Conservation (phyloP, 169 alveolate genomes). For the Plasmodium falciparum region DNA sequence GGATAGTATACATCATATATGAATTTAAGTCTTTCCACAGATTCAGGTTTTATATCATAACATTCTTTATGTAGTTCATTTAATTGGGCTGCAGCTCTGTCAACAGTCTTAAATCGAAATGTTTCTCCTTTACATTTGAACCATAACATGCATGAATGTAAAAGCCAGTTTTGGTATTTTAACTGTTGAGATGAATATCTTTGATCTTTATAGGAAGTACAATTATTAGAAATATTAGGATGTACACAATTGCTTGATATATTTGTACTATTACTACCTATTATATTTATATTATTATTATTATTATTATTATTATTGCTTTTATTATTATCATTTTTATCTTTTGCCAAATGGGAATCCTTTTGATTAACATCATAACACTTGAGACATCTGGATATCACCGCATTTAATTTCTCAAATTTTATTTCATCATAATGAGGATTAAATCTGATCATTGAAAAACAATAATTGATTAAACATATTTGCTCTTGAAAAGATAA, state of each 20-base stretch:
- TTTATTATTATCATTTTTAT: slow-evolving; percentile 7
- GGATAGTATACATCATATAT: slow-evolving; percentile 83
- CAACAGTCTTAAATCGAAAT: slow-evolving; percentile 80
- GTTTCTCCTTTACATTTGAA: slow-evolving; percentile 83
- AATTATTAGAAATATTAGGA: too few species aligned
- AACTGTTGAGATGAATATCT: slow-evolving; percentile 16
- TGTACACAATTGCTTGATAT: too few species aligned
- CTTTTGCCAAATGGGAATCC: neutral
- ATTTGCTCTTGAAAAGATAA: slow-evolving; percentile 80
- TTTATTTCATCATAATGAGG: slow-evolving; percentile 83
- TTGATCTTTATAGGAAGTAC: too few species aligned
- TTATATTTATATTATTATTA: too few species aligned
- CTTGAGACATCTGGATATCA: slow-evolving; percentile 79
- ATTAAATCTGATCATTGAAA: slow-evolving; percentile 69
- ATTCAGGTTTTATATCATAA: slow-evolving; percentile 54
- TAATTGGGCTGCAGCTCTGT: slow-evolving; percentile 84
- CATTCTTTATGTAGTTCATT: slow-evolving; percentile 79
- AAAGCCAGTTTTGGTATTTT: slow-evolving; percentile 77
- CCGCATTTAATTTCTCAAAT: slow-evolving; percentile 82
- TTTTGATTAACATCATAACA: slow-evolving; percentile 45
- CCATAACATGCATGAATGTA: slow-evolving; percentile 83
- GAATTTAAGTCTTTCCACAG: slow-evolving; percentile 77
- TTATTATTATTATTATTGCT: too few species aligned
- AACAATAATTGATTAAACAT: slow-evolving; percentile 78
- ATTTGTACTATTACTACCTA: too few species aligned